These are phyloP conservation scores for Suhomyces wounanorum DNA, from an alignment of 1,139 yeast genomes.

Conservation along the genomic window DNA sequence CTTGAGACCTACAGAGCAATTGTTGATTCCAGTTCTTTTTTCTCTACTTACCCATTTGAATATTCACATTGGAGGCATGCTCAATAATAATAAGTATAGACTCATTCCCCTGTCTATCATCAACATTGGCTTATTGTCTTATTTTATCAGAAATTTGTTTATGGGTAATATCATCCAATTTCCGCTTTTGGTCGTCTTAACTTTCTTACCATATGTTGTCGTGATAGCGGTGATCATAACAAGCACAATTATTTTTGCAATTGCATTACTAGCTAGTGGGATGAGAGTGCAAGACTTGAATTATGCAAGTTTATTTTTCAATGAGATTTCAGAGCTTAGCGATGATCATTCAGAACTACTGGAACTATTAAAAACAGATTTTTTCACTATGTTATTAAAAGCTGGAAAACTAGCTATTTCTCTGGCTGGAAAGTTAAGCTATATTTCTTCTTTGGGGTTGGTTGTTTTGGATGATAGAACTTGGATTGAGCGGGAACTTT, in stretches of 20 bases:
- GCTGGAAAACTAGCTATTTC: constrained; percentile 65
- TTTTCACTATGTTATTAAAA: constrained; percentile 60
- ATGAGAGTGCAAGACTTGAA: constrained; percentile 47
- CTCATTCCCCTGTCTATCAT: constrained; percentile 62
- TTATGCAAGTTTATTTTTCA: constrained; percentile 47
- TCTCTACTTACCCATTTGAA: constrained; percentile 57
- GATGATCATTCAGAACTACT: constrained; percentile 22
- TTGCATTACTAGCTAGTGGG: constrained; percentile 65
- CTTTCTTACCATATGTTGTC: constrained; percentile 63
- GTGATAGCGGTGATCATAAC: constrained; percentile 50
- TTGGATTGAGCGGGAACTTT: constrained; percentile 50
- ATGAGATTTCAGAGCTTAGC: constrained; percentile 35
- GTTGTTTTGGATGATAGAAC: constrained; percentile 53
- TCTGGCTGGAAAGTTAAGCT: constrained; percentile 66
- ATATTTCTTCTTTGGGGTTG: constrained; percentile 59
- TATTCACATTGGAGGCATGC: constrained; percentile 59
- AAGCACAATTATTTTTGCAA: constrained; percentile 51
- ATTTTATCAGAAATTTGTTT: constrained; percentile 40
- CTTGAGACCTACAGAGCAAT: constrained; percentile 53
- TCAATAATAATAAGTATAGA: constrained; percentile 54
- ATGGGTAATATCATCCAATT: constrained; percentile 44
- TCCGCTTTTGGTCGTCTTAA: constrained; percentile 57
- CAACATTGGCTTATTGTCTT: constrained; percentile 52
- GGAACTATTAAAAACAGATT: constrained; percentile 57
- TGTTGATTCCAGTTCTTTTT: constrained; percentile 52